A percentile compares a stretch with the other conserved stretches of the same genome.
Conservation (phyloP, 2,329 filamentous ascomycete genomes). For the Paecilomyces variotii region DNA sequence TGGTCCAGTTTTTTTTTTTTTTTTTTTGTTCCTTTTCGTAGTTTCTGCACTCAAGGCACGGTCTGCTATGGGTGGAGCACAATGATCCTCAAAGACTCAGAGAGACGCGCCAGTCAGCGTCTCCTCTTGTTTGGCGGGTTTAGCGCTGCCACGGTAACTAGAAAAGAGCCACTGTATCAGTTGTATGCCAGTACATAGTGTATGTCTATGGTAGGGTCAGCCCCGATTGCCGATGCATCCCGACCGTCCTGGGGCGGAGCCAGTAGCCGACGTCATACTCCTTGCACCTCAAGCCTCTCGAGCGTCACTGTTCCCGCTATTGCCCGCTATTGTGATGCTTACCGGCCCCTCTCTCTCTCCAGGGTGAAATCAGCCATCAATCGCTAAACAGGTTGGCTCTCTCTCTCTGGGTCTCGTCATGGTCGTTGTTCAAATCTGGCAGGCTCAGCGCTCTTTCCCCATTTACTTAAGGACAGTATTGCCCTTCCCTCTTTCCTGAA, state of each 20-base stretch:
- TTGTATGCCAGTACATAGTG: too few relatives aligned
- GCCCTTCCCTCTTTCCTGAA: slow-evolving; percentile 4
- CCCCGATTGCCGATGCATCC: background rate
- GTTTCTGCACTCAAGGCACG: background rate
- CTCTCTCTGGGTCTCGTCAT: background rate
- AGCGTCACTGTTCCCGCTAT: background rate
- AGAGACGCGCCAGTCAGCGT: background rate
- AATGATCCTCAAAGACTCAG: background rate
- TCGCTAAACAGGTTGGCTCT: background rate
- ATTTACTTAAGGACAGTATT: slow-evolving; percentile 5
- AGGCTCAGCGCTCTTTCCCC: background rate
- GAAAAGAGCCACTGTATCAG: background rate
- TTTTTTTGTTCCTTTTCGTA: too few relatives aligned
- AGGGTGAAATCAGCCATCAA: background rate
- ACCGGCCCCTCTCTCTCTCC: background rate
- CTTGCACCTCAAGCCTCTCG: background rate
- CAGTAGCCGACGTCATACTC: background rate
- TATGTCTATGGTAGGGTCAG: background rate
- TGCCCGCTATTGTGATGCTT: background rate
- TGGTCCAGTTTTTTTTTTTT: background rate
- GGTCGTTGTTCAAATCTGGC: background rate
- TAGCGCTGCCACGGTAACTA: background rate
- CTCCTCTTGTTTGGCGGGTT: background rate
- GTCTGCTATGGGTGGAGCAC: background rate
- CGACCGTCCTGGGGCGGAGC: background rate